Percentiles rank a stretch among this genome's conserved stretches.
Conservation (phyloP, 768 basidiomycete species). For the Mycena alexandri region DNA sequence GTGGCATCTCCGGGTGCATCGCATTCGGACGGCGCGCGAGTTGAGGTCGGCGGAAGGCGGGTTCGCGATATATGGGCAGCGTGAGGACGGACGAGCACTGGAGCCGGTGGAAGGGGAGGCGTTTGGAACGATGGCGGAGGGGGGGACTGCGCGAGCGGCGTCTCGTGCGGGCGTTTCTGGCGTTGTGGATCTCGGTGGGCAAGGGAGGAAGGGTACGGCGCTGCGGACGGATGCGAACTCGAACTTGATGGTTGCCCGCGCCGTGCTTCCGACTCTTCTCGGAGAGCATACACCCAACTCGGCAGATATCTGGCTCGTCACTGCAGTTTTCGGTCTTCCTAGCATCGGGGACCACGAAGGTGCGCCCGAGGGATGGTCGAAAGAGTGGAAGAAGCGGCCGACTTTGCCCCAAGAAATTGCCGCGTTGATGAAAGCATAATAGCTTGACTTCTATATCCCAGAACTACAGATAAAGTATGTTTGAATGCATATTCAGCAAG, state of each 20-base stretch:
- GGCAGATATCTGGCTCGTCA: constrained; percentile 68
- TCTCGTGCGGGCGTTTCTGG: constrained; percentile 75
- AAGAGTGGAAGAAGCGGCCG: constrained; percentile 63
- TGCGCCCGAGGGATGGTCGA: constrained; percentile 58
- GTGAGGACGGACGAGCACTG: constrained; percentile 69
- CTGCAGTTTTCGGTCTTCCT: constrained; percentile 75
- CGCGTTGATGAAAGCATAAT: constrained; percentile 34
- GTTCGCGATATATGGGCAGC: constrained; percentile 79
- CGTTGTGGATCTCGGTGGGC: constrained; percentile 62
- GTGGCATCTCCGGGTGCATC: constrained; percentile 80
- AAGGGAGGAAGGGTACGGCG: constrained; percentile 53
- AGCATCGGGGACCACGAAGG: constrained; percentile 52
- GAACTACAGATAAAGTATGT: too few species aligned
- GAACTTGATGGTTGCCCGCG: constrained; percentile 75
- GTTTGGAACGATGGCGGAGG: constrained; percentile 65
- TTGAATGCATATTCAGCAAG: too few species aligned
- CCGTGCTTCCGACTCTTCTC: constrained; percentile 75
- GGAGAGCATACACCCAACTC: constrained; percentile 58
- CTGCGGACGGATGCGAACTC: constrained; percentile 79
- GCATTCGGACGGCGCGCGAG: constrained; percentile 64
- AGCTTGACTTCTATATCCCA: too few species aligned
- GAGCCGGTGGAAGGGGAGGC: constrained; percentile 58
- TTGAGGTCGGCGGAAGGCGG: constrained; percentile 76
- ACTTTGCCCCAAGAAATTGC: constrained; percentile 55
- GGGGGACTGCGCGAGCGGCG: constrained; percentile 62